These are phyloP conservation scores for Podospora australis DNA, from an alignment of 495 filamentous ascomycete genomes.

Conservation along the genomic window DNA sequence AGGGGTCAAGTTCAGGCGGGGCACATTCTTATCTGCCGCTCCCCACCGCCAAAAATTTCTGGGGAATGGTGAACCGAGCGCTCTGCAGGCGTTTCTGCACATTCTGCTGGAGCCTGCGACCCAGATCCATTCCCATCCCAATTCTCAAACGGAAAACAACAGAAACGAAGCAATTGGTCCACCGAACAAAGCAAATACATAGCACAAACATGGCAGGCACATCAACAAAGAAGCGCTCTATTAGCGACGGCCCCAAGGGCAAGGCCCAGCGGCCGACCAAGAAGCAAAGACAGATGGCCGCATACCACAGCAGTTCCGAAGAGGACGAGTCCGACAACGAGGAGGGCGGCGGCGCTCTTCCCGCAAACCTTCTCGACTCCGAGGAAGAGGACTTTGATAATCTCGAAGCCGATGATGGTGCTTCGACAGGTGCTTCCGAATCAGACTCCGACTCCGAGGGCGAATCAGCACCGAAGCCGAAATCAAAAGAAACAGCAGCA, in stretches of 20 bases:
- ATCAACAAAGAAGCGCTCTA: conserved; percentile 25
- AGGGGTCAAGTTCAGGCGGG: background rate
- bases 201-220: conserved; percentile 24
- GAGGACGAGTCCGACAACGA: conserved; percentile 33
- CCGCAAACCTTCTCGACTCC: conserved; percentile 62
- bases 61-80: conserved; percentile 14
- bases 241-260: conserved; percentile 49
- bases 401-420: conserved; percentile 38
- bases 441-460: conserved; percentile 36
- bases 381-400: conserved; percentile 53
- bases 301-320: conserved; percentile 69
- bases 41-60: conserved; percentile 34
- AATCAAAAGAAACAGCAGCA: conserved; percentile 5
- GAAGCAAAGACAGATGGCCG: conserved; percentile 62
- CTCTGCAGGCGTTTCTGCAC: no score
- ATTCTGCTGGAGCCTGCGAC: no score
- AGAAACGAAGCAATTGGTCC: conserved; percentile 4
- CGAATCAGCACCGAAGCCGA: conserved; percentile 12
- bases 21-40: conserved; percentile 12
- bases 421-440: conserved; percentile 27
- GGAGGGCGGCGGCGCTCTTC: conserved; percentile 50
- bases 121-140: background rate
- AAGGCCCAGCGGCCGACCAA: conserved; percentile 51
- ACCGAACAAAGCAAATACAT: conserved; percentile 9
- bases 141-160: background rate